Percentiles rank a stretch among this genome's conserved stretches.
Evolutionary conservation across 768 basidiomycete genomes (phyloP).

Genomic region (Sarcodon aspratus): DNA sequence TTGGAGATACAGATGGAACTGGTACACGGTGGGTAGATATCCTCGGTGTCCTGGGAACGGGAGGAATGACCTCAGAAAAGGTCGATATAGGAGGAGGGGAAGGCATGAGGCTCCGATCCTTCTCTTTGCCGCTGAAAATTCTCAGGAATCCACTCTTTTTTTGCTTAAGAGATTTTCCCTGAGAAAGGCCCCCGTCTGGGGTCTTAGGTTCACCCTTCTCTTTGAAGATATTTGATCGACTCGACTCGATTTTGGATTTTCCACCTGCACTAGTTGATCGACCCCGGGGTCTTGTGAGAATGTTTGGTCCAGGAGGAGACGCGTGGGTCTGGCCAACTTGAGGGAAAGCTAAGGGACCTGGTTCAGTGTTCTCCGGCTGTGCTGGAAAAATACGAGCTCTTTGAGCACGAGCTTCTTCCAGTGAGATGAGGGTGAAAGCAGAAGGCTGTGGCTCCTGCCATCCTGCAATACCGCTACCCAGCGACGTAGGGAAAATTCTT

Average conservation of each 20-base stretch:
- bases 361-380: background rate
- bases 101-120: constrained; percentile 27
- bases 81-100: constrained; percentile 43
- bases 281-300: background rate
- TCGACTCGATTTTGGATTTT: background rate
- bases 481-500: background rate
- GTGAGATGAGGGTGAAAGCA: constrained; percentile 55
- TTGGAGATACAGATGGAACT: constrained; percentile 15
- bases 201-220: background rate
- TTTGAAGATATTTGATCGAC: background rate
- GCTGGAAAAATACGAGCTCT: background rate
- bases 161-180: constrained; percentile 17
- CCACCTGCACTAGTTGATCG: background rate
- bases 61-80: constrained; percentile 21
- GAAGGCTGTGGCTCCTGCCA: constrained; percentile 38
- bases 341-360: constrained; percentile 12
- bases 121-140: constrained; percentile 50
- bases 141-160: constrained; percentile 81
- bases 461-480: constrained; percentile 21
- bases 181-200: background rate
- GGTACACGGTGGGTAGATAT: constrained; percentile 13
- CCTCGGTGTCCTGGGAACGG: constrained; percentile 8
- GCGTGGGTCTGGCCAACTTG: constrained; percentile 11
- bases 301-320: background rate
- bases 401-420: constrained; percentile 69